Percentiles rank a stretch among this genome's conserved stretches.
Evolutionary conservation across 2,329 filamentous ascomycete genomes (phyloP).

Genomic region (Ceratocystis lukuohia): DNA sequence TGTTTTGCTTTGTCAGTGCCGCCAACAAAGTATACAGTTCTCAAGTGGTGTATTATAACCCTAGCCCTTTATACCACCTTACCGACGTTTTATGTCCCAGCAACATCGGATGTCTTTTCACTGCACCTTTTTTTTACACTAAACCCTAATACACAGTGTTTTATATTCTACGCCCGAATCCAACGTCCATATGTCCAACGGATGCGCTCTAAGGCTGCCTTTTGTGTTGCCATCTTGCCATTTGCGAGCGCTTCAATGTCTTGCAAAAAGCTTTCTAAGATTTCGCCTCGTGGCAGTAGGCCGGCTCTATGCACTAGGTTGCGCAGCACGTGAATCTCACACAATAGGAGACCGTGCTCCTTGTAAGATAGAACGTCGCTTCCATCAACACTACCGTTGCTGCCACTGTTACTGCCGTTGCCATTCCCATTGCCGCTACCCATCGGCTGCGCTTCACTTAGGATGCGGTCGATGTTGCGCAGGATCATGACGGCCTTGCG

Average conservation of each 20-base stretch:
- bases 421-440: not conserved
- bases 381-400: not conserved
- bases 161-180: slow-evolving; percentile 30
- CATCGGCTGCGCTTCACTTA: slow-evolving; percentile 54
- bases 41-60: too few relatives aligned
- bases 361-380: slow-evolving; percentile 74
- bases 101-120: not conserved
- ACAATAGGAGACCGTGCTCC: slow-evolving; percentile 79
- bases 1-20: too few relatives aligned
- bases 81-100: too few relatives aligned
- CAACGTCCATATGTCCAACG: slow-evolving; percentile 82
- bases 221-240: slow-evolving; percentile 64
- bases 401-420: not conserved
- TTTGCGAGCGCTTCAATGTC: slow-evolving; percentile 80
- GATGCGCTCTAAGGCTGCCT: slow-evolving; percentile 67
- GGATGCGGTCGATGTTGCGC: slow-evolving; percentile 74
- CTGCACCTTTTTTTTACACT: not conserved
- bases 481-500: slow-evolving; percentile 63
- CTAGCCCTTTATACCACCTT: too few relatives aligned
- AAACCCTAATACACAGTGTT: not conserved
- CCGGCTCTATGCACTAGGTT: slow-evolving; percentile 41
- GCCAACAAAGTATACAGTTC: too few relatives aligned
- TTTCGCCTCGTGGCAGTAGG: slow-evolving; percentile 55
- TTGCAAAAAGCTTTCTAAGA: slow-evolving; percentile 74
- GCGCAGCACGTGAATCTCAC: slow-evolving; percentile 75